Evolutionary conservation across 345 rosid genomes (phyloP), one percentile per base, ranked within the genome.

Genomic region (Toxicodendron radicans): DNA sequence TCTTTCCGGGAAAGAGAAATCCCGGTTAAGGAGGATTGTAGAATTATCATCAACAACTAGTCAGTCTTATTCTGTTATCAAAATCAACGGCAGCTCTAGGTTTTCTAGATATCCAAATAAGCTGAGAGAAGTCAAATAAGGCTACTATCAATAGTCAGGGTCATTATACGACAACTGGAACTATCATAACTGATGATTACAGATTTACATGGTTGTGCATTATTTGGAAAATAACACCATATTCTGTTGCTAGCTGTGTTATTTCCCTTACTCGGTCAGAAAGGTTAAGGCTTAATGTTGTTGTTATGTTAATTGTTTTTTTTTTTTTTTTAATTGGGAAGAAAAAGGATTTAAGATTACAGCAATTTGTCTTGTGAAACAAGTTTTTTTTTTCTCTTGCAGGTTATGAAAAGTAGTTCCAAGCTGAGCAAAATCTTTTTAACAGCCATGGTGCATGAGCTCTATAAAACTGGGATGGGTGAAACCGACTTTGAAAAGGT

Each of bases 391-490:
- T 17, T 58, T 20, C 9, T 48, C 66, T 80, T 75, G 74, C 86
- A 91, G 96, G 85, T 95, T 24, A 92, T 95, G 92, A 92, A 83
- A 84, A 85, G 80, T 69, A 77, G 87, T 60, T 86, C 98, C 4
- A 91, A 80, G 68, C 79, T 91, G 10, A 80, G 93, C 79, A 95
- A 92, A 84, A 91, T 95, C 27, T 92, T 89, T 84, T 86, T 95
- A 86, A 85, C 94, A 1, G 98, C 98, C 61, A 91, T 95, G 98
- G 97, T 92, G 43, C 87, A 88, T 10, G 99, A 95, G 82, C 98
- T 92, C 54, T 95, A 95, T 71, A 92, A 90, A 84, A 92, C 98
- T 45, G 98, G 99, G 76, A 90, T 92, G 94, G 86, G 89, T 9
- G 98, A 91, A 81, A 92, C 95, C 48, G 87, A 85, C 16, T 92